Evolutionary conservation across 306 rosid genomes (phyloP).

Genomic region (Begonia peltatifolia): DNA sequence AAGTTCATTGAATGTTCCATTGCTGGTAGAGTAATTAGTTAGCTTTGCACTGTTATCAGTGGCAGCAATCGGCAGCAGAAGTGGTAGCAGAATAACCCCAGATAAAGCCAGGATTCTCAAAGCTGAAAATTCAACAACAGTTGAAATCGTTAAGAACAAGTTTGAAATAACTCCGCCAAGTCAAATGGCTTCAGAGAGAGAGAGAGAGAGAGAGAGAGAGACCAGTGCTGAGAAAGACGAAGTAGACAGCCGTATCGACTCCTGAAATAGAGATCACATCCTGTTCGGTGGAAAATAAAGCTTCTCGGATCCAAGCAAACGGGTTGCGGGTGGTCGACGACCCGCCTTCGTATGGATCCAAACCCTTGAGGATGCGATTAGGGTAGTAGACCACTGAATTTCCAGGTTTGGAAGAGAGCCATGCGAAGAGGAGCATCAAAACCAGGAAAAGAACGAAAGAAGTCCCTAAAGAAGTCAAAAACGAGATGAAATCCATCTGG

Average conservation of each 20-base stretch:
- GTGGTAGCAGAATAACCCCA: slow-evolving; percentile 65
- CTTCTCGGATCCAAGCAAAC: slow-evolving; percentile 70
- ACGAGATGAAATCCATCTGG: slow-evolving; percentile 69
- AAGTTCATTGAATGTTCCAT: slow-evolving; percentile 41
- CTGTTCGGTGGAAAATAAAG: slow-evolving; percentile 45
- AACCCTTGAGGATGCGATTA: slow-evolving; percentile 65
- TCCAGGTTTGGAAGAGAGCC: slow-evolving; percentile 47
- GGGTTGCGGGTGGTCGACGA: slow-evolving; percentile 38
- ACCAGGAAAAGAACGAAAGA: slow-evolving; percentile 58
- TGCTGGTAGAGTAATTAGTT: slow-evolving; percentile 19
- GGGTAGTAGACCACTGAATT: slow-evolving; percentile 84
- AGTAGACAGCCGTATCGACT: slow-evolving; percentile 86
- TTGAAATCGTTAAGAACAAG: no score
- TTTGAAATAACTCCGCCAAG: no score
- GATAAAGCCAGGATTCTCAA: slow-evolving; percentile 50
- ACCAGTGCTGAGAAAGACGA: slow-evolving; percentile 74
- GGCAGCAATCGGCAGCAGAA: slow-evolving; percentile 64
- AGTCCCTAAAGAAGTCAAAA: slow-evolving; percentile 76
- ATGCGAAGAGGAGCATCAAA: slow-evolving; percentile 50
- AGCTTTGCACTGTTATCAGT: slow-evolving; percentile 27
- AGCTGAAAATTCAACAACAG: slow-evolving; percentile 22
- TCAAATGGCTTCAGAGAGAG: slow-evolving; percentile 4
- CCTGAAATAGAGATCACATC: slow-evolving; percentile 68
- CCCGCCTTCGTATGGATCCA: slow-evolving; percentile 46
- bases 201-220: slow-evolving; percentile 5